Evolutionary conservation across 805 yeast genomes (phyloP).

Genomic region (Lachancea cidri): DNA sequence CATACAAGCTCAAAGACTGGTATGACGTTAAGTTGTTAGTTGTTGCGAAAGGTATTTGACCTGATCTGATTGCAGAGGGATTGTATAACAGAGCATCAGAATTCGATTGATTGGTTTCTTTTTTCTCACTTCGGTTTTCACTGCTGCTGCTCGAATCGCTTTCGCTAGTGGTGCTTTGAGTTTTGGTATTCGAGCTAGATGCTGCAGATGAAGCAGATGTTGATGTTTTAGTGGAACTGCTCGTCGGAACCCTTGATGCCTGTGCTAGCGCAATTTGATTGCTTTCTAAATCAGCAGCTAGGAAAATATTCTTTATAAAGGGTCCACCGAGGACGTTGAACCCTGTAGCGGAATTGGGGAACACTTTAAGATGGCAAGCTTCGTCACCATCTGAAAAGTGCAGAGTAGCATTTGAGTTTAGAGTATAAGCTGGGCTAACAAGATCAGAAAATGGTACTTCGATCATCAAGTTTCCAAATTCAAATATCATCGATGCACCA

Average conservation of each 20-base stretch:
- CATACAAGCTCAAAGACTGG: conserved; percentile 13
- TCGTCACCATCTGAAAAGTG: conserved; percentile 47
- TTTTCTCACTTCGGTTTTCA: background rate
- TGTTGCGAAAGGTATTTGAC: conserved; percentile 48
- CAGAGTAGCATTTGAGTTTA: conserved; percentile 33
- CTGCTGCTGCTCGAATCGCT: too few species aligned
- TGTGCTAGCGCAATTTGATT: conserved; percentile 52
- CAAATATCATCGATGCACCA: conserved; percentile 48
- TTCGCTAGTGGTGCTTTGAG: background rate
- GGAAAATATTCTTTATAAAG: conserved; percentile 46
- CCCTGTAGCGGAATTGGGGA: conserved; percentile 46
- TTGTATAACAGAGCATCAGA: background rate
- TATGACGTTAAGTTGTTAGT: conserved; percentile 25
- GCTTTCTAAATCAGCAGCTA: conserved; percentile 63
- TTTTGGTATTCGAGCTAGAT: background rate
- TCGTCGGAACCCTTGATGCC: conserved; percentile 27
- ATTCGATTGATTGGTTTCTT: conserved; percentile 2
- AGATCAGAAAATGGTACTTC: conserved; percentile 47
- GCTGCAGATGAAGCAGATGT: background rate
- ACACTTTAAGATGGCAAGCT: conserved; percentile 53
- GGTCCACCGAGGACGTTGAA: conserved; percentile 54
- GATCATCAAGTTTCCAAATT: conserved; percentile 48
- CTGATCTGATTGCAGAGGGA: conserved; percentile 35
- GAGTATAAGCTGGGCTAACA: conserved; percentile 35
- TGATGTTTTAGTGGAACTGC: background rate